Percentiles rank a stretch among this genome's conserved stretches.
These are phyloP conservation scores for Zygoascus flipseniorum DNA, from an alignment of 805 yeast species.

Conservation along the genomic window DNA sequence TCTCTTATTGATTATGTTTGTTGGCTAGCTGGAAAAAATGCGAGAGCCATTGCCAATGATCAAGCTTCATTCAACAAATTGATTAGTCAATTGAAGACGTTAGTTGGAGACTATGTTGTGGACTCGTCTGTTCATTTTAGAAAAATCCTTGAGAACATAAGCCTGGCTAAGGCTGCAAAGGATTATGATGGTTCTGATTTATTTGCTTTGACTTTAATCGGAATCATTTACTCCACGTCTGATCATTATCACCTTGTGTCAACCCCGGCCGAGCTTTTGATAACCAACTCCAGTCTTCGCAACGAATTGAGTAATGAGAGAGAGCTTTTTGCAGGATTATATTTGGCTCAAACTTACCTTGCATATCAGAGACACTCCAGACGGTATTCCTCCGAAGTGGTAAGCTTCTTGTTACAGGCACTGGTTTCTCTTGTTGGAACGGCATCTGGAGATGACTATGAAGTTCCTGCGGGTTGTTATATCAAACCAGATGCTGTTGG, in stretches of 20 bases:
- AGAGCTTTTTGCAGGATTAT: conserved; percentile 51
- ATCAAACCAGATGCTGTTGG: conserved; percentile 1
- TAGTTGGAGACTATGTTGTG: conserved; percentile 60
- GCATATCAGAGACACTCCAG: conserved; percentile 75
- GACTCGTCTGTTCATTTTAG: conserved; percentile 57
- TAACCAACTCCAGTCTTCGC: conserved; percentile 60
- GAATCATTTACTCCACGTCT: conserved; percentile 81
- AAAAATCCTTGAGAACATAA: conserved; percentile 41
- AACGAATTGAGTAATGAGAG: conserved; percentile 33
- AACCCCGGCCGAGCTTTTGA: conserved; percentile 69
- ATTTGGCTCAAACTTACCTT: conserved; percentile 53
- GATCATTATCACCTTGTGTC: conserved; percentile 90
- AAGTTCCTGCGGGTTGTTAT: neutral
- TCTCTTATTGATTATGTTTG: conserved; percentile 24
- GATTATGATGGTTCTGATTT: conserved; percentile 42
- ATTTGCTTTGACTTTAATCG: conserved; percentile 60
- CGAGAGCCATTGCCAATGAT: conserved; percentile 1
- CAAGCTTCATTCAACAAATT: conserved; percentile 13
- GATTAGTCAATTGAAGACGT: conserved; percentile 36
- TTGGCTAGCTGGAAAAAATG: neutral
- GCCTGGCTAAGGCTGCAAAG: neutral
- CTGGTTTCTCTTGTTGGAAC: conserved; percentile 1
- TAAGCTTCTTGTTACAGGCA: conserved; percentile 32
- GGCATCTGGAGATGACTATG: neutral
- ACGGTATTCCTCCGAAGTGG: conserved; percentile 74